Evolutionary conservation across 2,329 filamentous ascomycete genomes (phyloP), one percentile per base, ranked within the genome.

Genomic region (Colletotrichum nymphaeae): DNA sequence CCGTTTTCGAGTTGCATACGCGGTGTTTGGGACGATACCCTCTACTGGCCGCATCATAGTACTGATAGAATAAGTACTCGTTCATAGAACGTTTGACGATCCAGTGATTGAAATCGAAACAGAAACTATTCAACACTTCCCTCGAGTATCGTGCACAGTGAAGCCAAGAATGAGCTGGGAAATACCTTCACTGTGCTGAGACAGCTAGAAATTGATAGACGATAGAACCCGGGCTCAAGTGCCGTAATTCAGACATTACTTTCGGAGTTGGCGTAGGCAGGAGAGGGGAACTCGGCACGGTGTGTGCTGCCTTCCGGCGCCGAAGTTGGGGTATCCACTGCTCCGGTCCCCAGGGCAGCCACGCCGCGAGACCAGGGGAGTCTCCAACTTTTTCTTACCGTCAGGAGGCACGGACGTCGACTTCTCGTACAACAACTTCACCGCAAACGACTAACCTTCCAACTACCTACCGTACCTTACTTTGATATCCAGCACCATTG

Each of bases 11-110:
- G n/a, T 60, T 70, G 67, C 67, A 66, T 73, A 46, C 37, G 26
- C 19, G 67, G 60, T 57, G 58, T 65, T 69, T 63, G 28, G 67
- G 49, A 60, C 67, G 67, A 73, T 73, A 73, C 70, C 70, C 70
- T 64, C 49, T 28, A 52, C 57, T 63, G 56, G 70, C 56, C 56
- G 46, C 65, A 12, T 64, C 67, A 55, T 24, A 58, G 30, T 56
- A 49, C 24, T 49, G 19, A 64, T 53, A 72, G 56, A 60, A 49
- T 19, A 49, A n/a, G 8, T 49, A 49, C 7, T 49, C 19, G 42
- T 7, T 49, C 19, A 49, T n/a, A 49, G 59, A 42, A 60, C 11
- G 2, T 63, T n/a, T n/a, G 55, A 22, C 32, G 46, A 24, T 70
- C 55, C n/a, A 16, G 57, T 53, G 58, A 30, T 32, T 24, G 26